Evolutionary conservation across 768 basidiomycete genomes (phyloP).

Genomic region (Collybiopsis confluens): DNA sequence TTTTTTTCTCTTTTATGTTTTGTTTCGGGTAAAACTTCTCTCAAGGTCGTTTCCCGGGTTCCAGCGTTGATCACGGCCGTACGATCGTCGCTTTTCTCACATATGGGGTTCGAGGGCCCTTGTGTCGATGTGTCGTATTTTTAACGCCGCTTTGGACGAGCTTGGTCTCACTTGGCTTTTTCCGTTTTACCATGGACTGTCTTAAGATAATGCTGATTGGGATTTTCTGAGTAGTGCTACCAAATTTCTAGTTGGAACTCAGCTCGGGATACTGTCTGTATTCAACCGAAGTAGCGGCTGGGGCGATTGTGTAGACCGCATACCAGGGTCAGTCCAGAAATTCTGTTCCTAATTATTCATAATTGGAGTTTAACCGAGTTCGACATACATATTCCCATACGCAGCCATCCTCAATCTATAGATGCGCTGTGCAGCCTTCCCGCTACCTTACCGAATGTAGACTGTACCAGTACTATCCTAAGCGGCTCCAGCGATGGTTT

Average conservation of each 20-base stretch:
- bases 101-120: too few relatives aligned
- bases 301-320: constrained; percentile 88
- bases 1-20: constrained; percentile 5
- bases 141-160: too few relatives aligned
- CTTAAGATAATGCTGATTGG: neutral
- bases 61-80: neutral
- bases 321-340: constrained; percentile 63
- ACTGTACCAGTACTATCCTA: constrained; percentile 66
- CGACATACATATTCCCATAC: neutral
- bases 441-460: constrained; percentile 51
- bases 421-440: constrained; percentile 82
- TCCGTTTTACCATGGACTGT: too few relatives aligned
- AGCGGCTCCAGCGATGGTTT: constrained; percentile 93
- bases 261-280: constrained; percentile 82
- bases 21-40: constrained; percentile 8
- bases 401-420: constrained; percentile 85
- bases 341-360: too few relatives aligned
- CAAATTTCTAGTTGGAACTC: constrained; percentile 86
- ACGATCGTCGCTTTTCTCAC: too few relatives aligned
- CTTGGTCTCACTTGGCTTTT: too few relatives aligned
- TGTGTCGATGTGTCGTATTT: too few relatives aligned
- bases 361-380: neutral
- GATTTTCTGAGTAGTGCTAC: constrained; percentile 42
- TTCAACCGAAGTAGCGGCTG: constrained; percentile 87
- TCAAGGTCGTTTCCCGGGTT: neutral